Percentiles rank a stretch among this genome's conserved stretches.
Evolutionary conservation across 1,284 basidiomycete species (phyloP).

Genomic region (Lignosus rhinocerotis): DNA sequence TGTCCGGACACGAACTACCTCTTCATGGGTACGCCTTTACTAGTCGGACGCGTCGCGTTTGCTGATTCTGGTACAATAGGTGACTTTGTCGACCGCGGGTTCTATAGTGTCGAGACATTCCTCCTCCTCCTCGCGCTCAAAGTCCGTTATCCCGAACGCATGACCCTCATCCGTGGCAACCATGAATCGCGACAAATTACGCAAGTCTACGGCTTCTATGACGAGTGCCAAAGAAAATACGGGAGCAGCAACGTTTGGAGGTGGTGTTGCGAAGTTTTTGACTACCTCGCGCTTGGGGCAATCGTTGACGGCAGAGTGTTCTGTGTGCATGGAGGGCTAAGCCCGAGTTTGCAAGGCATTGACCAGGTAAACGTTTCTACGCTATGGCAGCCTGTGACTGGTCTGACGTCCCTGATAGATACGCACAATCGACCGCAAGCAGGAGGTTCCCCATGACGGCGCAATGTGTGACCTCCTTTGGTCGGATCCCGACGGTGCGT

Average conservation of each 20-base stretch:
- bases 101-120: slow-evolving; percentile 97
- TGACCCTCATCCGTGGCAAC: slow-evolving; percentile 96
- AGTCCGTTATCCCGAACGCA: slow-evolving; percentile 96
- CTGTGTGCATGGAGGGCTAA: slow-evolving; percentile 92
- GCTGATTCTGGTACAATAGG: slow-evolving; percentile 45
- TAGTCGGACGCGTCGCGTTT: neutral
- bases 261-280: slow-evolving; percentile 98
- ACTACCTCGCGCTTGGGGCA: slow-evolving; percentile 92
- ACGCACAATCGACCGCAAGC: slow-evolving; percentile 92
- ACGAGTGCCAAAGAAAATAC: slow-evolving; percentile 97
- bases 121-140: slow-evolving; percentile 93
- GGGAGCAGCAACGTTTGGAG: slow-evolving; percentile 95
- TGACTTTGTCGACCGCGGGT: slow-evolving; percentile 96
- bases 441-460: slow-evolving; percentile 99
- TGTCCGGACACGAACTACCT: slow-evolving; percentile 98
- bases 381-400: neutral
- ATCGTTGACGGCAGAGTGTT: slow-evolving; percentile 95
- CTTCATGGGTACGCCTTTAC: slow-evolving; percentile 83
- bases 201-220: slow-evolving; percentile 99
- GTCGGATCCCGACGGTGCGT: slow-evolving; percentile 94
- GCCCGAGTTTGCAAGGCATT: slow-evolving; percentile 80
- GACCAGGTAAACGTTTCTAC: slow-evolving; percentile 68
- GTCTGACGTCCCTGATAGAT: slow-evolving; percentile 56
- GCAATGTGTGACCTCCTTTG: slow-evolving; percentile 98
- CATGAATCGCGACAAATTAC: slow-evolving; percentile 99